Base-by-base conservation (phyloP, 441 rosid species). In the Viola pubescens region DNA sequence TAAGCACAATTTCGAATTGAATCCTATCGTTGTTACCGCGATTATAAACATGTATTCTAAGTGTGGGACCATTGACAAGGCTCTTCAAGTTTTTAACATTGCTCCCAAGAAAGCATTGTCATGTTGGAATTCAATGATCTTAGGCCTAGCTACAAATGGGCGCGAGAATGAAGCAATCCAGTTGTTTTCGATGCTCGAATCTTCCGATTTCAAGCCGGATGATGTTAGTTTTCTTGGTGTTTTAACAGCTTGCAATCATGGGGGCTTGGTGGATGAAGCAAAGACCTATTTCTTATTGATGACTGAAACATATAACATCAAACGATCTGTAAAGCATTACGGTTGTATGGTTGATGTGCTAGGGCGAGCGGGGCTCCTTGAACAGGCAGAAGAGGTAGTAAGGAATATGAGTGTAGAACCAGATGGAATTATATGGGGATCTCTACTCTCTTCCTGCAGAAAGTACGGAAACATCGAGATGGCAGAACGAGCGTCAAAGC, bases 31-130 rank as follows among this genome's bases (percentile, higher is more conserved):
- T 59, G 58, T 71, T 48, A 88, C 92, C 0, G 87, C 95, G 49
- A 73, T 88, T 57, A 74, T 83, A 61, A 89, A 86, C 77, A 83
- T 86, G 96, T 86, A 79, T 52, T 82, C 89, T 66, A 85, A 80
- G 73, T 83, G 88, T 47, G 98, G 96, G 41, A 65, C 78, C 50
- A 60, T 81, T 37, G 65, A 70, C 39, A 73, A 74, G 65, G 89
- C 87, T 57, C 56, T 77, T 14, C 67, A 47, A 59, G 84, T 82
- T 60, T 86, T 88, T 62, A 63, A 43, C 55, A 51, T 37, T 9
- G 72, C 67, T 41, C 56, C 67, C 6, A 60, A 61, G 48, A 83
- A 65, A 67, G 85, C 70, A 43, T 64, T 88, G 50, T 78, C 92
- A 1, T 86, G 96, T 9, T 83, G 89, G 83, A 83, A 81, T 65